Percentiles rank a stretch among this genome's conserved stretches.
phyloP scores from a whole-genome alignment of 106 monocot species.

The Dendrobium nobile region DNA sequence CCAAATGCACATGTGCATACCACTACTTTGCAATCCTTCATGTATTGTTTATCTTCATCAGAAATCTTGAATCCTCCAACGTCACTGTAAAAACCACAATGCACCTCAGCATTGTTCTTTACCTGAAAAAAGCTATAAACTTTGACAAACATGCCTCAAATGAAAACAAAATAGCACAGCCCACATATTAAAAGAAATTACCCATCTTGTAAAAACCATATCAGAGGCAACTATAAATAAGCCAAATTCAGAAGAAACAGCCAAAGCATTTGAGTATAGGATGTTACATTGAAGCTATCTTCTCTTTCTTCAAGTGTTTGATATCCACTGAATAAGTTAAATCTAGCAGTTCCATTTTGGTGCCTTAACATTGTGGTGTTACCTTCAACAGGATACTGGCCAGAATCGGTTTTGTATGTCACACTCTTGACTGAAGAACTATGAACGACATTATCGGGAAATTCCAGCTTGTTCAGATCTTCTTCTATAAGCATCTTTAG shows the following conservation, averaged over 20 bases:
- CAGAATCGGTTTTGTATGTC: constrained; percentile 51
- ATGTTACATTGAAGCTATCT: constrained; percentile 78
- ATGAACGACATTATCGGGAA: constrained; percentile 29
- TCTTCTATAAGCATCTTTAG: constrained; percentile 60
- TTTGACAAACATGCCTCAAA: background rate
- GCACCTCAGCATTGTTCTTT: constrained; percentile 49
- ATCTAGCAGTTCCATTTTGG: constrained; percentile 36
- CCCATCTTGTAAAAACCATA: background rate
- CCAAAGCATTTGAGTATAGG: background rate
- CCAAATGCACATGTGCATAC: constrained; percentile 97
- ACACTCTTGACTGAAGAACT: constrained; percentile 49
- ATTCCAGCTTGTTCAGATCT: constrained; percentile 54
- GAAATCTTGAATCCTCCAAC: constrained; percentile 74
- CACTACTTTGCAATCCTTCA: constrained; percentile 75
- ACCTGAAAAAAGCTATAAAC: constrained; percentile 33
- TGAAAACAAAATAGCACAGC: no score
- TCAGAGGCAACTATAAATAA: background rate
- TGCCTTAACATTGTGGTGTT: constrained; percentile 21
- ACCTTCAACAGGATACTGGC: constrained; percentile 7
- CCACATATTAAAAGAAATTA: background rate
- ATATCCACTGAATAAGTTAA: constrained; percentile 80
- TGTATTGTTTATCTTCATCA: constrained; percentile 67
- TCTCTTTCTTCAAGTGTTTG: constrained; percentile 79
- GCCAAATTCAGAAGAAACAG: background rate
- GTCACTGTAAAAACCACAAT: constrained; percentile 94